A percentile compares a stretch with the other conserved stretches of the same genome.
Conservation (phyloP, 192 early-diverging fungal genomes). For the Backusella sp. region DNA sequence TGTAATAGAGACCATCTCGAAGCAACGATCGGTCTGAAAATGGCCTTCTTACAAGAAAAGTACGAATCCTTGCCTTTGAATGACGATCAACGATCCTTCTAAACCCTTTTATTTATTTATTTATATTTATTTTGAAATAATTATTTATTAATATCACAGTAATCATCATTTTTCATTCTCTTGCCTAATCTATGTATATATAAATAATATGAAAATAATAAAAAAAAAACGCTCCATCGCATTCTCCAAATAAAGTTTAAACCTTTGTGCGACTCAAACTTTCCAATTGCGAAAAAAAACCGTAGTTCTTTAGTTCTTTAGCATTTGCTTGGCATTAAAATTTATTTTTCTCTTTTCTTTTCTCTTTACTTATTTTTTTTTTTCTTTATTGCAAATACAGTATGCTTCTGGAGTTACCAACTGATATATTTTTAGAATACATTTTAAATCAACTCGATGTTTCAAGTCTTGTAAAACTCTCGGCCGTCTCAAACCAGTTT, state of each 20-base stretch:
- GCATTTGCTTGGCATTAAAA: background rate
- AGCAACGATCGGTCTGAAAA: background rate
- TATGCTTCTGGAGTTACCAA: conserved; percentile 2
- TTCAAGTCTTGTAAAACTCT: conserved; percentile 8
- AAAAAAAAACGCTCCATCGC: background rate
- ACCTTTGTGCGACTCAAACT: background rate
- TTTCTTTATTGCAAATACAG: background rate
- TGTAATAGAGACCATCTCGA: background rate
- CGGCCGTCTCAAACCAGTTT: background rate
- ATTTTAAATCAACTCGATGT: conserved; percentile 17
- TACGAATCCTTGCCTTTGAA: conserved; percentile 10
- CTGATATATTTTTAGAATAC: conserved; percentile 11
- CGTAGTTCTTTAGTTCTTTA: background rate
- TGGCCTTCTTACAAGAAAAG: conserved; percentile 10
- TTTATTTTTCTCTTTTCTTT: background rate
- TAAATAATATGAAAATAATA: conserved; percentile 8
- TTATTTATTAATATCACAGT: background rate
- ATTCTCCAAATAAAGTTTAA: background rate
- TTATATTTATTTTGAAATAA: background rate
- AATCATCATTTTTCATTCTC: background rate
- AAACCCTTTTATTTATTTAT: background rate
- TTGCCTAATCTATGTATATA: background rate
- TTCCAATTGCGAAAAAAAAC: background rate
- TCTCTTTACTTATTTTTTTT: background rate
- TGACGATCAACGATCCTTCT: conserved; percentile 9